Base-by-base conservation (phyloP, 1,284 basidiomycete species). In the Boletus smithii region DNA sequence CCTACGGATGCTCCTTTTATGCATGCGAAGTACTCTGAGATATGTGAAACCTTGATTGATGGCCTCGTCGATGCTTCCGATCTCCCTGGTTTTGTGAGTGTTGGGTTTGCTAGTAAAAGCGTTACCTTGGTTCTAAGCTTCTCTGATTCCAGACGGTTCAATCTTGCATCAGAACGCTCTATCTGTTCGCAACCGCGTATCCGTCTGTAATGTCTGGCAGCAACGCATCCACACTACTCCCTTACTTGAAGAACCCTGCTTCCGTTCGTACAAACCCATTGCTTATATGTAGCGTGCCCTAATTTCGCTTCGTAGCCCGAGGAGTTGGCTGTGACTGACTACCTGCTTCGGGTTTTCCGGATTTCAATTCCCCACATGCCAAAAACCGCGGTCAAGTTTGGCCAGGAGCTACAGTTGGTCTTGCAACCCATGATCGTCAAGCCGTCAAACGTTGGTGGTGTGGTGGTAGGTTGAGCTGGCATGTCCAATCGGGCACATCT, bases 381-480 rank as follows among this genome's bases (percentile, higher is more conserved):
- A 0, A 88, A 86, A 67, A 91, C 93, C 0, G 81, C 89, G 0
- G 77, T 81, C 2, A 92, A 87, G 49, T 94, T 97, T 60, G 91
- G 91, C 2, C 80, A 88, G 42, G 88, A 91, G 40, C 74, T 97
- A 14, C 90, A 97, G 50, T 67, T 76, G 9, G 79, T 83, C 6
- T 72, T 97, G 11, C 81, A 95, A 58, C 88, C 87, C 0, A 91
- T 95, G 85, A 86, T 97, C 30, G 76, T 89, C 58, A 91, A 88
- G 58, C 92, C 89, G 3, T 79, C 82, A 1, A 69, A 80, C 29
- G 68, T 77, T 4, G 80, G 86, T 16, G 83, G 86, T 29, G 67
- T 86, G 17, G 68, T 77, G 59, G 86, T 88, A 51, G 46, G 76
- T 62, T 41, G 11, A 46, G 52, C 3, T 34, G 22, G 27, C 41